These are phyloP conservation scores for Pseudocercospora musae DNA, from an alignment of 2,329 filamentous ascomycete species.

Conservation along the genomic window DNA sequence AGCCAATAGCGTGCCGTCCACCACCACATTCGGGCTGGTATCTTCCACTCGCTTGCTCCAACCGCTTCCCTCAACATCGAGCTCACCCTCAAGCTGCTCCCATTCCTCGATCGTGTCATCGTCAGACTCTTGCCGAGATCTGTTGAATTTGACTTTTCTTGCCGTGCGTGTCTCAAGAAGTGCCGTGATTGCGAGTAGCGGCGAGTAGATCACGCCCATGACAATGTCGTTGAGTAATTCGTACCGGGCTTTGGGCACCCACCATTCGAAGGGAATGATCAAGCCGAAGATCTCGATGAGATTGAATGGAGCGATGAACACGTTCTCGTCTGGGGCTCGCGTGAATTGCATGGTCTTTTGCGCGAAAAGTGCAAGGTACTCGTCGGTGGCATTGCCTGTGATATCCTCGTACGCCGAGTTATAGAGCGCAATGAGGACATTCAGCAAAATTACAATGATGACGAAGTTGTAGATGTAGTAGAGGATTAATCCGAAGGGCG, in stretches of 20 bases:
- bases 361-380: conserved; percentile 88
- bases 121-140: conserved; percentile 77
- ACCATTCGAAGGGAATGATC: conserved; percentile 87
- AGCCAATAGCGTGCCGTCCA: conserved; percentile 72
- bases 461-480: conserved; percentile 99
- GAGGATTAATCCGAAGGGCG: conserved; percentile 87
- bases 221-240: conserved; percentile 81
- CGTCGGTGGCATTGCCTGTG: conserved; percentile 86
- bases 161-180: conserved; percentile 49
- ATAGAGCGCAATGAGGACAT: conserved; percentile 95
- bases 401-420: conserved; percentile 96
- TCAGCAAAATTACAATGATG: conserved; percentile 90
- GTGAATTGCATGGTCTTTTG: conserved; percentile 97
- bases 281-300: conserved; percentile 81
- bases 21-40: conserved; percentile 77
- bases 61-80: conserved; percentile 78
- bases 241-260: conserved; percentile 73
- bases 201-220: conserved; percentile 82
- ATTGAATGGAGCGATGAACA: conserved; percentile 95
- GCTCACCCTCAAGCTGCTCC: conserved; percentile 72
- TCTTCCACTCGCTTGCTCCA: conserved; percentile 77
- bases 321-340: conserved; percentile 94
- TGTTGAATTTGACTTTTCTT: conserved; percentile 55
- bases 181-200: conserved; percentile 75
- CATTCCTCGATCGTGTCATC: conserved; percentile 89